Evolutionary conservation across 176 grass and related monocot genomes (phyloP).

Genomic region (Ensete ventricosum): DNA sequence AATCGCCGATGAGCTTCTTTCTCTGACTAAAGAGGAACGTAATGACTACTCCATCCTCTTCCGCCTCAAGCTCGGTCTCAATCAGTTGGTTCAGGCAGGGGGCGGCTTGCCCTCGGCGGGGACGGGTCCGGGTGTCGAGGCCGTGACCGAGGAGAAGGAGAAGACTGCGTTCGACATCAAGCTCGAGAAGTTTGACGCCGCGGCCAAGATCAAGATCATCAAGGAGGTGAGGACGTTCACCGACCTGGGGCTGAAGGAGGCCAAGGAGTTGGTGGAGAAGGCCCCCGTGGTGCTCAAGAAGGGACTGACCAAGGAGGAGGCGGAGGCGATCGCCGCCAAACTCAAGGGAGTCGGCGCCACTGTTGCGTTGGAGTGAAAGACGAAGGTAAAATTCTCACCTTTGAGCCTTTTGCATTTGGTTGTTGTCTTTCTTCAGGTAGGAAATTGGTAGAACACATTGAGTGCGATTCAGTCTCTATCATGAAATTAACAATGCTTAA

Average conservation of each 20-base stretch:
- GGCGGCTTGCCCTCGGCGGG: conserved; percentile 4
- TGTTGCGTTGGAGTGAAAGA: conserved; percentile 60
- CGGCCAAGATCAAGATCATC: conserved; percentile 97
- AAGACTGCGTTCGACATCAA: conserved; percentile 78
- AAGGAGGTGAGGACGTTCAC: conserved; percentile 93
- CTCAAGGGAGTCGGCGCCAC: conserved; percentile 81
- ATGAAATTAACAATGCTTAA: background rate
- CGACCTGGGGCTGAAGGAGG: conserved; percentile 85
- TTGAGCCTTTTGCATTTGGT: background rate
- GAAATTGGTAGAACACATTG: background rate
- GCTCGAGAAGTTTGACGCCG: conserved; percentile 90
- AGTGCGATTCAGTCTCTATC: background rate
- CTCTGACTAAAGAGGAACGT: conserved; percentile 34
- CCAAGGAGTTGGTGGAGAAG: conserved; percentile 96
- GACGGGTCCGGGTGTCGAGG: conserved; percentile 12
- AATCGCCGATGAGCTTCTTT: conserved; percentile 55
- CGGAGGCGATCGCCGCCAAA: conserved; percentile 74
- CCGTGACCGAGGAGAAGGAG: conserved; percentile 20
- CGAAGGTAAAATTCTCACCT: conserved; percentile 13
- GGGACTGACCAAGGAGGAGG: conserved; percentile 84
- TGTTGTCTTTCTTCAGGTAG: background rate
- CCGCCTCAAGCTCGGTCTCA: conserved; percentile 58
- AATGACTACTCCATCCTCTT: conserved; percentile 60
- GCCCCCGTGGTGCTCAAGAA: conserved; percentile 71
- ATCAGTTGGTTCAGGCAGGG: conserved; percentile 31